phyloP scores from a whole-genome alignment of 2,329 filamentous ascomycete species.

The Fusarium xylarioides region DNA sequence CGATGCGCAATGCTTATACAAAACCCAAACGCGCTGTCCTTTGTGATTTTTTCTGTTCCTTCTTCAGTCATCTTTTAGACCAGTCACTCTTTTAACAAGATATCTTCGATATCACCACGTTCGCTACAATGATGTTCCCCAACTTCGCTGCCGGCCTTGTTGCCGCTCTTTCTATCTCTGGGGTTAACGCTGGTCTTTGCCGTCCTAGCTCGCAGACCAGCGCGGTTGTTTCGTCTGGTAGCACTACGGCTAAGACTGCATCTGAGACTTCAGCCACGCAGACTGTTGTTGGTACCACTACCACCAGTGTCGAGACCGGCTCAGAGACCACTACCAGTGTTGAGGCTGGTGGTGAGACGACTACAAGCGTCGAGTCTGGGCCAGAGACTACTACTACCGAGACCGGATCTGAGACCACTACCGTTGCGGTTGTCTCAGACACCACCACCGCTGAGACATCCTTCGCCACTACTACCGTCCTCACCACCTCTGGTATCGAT shows the following conservation, averaged over 20 bases:
- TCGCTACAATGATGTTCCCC: constrained; percentile 2
- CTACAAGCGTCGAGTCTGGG: neutral
- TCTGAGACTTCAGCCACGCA: neutral
- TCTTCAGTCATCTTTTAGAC: neutral
- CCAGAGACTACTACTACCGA: neutral
- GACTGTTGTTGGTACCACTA: neutral
- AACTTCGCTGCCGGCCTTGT: neutral
- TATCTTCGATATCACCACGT: neutral
- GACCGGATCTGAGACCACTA: neutral
- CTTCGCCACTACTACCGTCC: neutral
- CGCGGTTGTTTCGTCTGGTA: neutral
- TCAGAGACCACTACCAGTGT: neutral
- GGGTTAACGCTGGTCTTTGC: constrained; percentile 1
- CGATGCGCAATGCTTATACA: neutral
- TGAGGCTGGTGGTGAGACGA: neutral
- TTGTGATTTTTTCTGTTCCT: neutral
- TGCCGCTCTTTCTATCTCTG: neutral
- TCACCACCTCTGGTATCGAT: neutral
- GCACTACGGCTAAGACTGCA: neutral
- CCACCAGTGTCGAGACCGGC: neutral
- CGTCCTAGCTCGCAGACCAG: neutral
- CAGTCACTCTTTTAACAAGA: neutral
- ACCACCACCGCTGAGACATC: neutral
- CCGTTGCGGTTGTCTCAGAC: neutral
- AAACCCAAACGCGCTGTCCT: neutral